Evolutionary conservation across 1,139 yeast species (phyloP).

Genomic region (Taphrina wiesneri): DNA sequence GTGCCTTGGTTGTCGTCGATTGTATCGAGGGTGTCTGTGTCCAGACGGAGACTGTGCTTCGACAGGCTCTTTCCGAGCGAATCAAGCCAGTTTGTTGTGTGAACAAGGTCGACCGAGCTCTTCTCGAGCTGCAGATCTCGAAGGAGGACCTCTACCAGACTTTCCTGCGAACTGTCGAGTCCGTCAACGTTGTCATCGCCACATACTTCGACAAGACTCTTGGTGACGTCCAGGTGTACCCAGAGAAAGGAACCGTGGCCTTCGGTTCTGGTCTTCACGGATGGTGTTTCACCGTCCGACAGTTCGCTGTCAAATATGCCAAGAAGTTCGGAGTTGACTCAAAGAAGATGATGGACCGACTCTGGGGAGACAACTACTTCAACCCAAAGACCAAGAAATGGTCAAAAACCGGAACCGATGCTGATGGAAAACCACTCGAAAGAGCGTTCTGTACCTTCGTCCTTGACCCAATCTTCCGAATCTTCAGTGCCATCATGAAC

Average conservation of each 20-base stretch:
- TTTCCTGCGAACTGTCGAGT: slow-evolving; percentile 97
- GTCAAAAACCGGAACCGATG: slow-evolving; percentile 95
- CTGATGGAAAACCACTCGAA: slow-evolving; percentile 92
- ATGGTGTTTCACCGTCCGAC: slow-evolving; percentile 99
- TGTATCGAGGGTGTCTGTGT: slow-evolving; percentile 99
- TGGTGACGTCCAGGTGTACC: slow-evolving; percentile 98
- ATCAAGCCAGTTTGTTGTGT: slow-evolving; percentile 97
- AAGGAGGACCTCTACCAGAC: slow-evolving; percentile 99
- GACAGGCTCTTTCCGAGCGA: slow-evolving; percentile 99
- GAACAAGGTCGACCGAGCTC: slow-evolving; percentile 99
- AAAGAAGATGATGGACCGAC: slow-evolving; percentile 96
- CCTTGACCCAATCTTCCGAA: slow-evolving; percentile 98
- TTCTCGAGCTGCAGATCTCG: slow-evolving; percentile 96
- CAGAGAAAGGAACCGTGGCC: slow-evolving; percentile 98
- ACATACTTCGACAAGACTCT: slow-evolving; percentile 87
- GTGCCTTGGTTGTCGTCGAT: slow-evolving; percentile 99
- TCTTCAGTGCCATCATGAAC: slow-evolving; percentile 93
- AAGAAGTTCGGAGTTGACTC: slow-evolving; percentile 99
- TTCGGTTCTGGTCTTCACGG: slow-evolving; percentile 99
- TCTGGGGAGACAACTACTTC: slow-evolving; percentile 99
- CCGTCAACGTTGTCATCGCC: slow-evolving; percentile 96
- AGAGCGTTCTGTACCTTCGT: slow-evolving; percentile 99
- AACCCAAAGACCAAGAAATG: slow-evolving; percentile 99
- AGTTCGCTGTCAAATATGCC: slow-evolving; percentile 96
- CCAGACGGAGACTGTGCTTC: slow-evolving; percentile 98